Evolutionary conservation across 352 stramenopile genomes (phyloP).

Genomic region (Pythium brachiatum): DNA sequence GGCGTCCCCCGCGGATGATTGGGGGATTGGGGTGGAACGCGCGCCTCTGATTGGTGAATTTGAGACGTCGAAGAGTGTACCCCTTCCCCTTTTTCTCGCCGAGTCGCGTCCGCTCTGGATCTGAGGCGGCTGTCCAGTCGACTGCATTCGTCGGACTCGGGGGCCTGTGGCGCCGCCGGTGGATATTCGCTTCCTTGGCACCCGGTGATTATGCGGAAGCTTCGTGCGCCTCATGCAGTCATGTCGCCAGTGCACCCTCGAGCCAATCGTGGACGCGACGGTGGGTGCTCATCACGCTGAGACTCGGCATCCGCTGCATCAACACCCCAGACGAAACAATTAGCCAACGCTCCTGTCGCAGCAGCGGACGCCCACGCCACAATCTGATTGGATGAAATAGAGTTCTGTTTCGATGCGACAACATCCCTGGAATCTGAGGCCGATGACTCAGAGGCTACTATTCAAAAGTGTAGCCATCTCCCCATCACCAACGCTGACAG

Average conservation of each 20-base stretch:
- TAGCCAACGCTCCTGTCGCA: conserved; percentile 3
- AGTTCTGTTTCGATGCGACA: not conserved
- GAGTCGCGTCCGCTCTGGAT: conserved; percentile 1
- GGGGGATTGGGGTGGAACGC: too few relatives aligned
- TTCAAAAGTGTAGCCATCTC: not conserved
- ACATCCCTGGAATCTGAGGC: not conserved
- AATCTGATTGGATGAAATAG: not conserved
- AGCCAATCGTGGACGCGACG: not conserved
- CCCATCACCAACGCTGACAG: not conserved
- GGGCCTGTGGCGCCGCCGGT: not conserved
- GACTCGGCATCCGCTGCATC: not conserved
- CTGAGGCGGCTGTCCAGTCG: not conserved
- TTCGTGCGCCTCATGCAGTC: not conserved
- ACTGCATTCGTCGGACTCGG: too few relatives aligned
- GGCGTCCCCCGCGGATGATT: not conserved
- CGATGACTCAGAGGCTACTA: conserved; percentile 3
- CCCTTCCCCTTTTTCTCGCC: conserved; percentile 6
- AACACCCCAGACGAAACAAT: not conserved
- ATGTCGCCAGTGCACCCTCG: not conserved
- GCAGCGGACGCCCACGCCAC: not conserved
- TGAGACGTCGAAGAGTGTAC: conserved; percentile 6
- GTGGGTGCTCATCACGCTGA: not conserved
- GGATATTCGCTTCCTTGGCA: too few relatives aligned
- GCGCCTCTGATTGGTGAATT: conserved; percentile 2
- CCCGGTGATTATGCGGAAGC: not conserved